These are phyloP conservation scores for Diplogelasinospora grovesii DNA, from an alignment of 495 filamentous ascomycete species.

Conservation along the genomic window DNA sequence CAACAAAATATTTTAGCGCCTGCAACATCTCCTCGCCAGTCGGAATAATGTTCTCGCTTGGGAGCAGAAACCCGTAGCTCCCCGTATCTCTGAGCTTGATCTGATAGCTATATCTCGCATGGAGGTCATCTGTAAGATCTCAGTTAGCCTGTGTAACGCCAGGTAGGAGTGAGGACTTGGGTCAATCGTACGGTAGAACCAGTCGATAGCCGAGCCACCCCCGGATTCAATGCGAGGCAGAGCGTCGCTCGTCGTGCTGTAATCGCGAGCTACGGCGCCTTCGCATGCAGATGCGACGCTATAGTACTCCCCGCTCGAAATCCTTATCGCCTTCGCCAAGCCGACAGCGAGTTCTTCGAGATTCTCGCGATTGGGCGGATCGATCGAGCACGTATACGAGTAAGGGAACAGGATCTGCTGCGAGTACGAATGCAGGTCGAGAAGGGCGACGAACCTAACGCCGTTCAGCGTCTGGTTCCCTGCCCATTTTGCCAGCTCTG, in stretches of 20 bases:
- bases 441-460: constrained; percentile 67
- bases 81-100: constrained; percentile 93
- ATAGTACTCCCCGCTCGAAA: constrained; percentile 68
- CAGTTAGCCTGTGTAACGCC: constrained; percentile 2
- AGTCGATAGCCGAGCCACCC: constrained; percentile 88
- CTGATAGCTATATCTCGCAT: constrained; percentile 82
- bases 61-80: constrained; percentile 87
- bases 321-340: constrained; percentile 81
- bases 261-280: constrained; percentile 51
- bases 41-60: constrained; percentile 79
- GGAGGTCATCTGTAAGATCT: constrained; percentile 50
- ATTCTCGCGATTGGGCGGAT: constrained; percentile 83
- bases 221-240: constrained; percentile 50
- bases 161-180: neutral
- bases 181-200: constrained; percentile 80
- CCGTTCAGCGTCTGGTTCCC: constrained; percentile 71
- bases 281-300: constrained; percentile 83
- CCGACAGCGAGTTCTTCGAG: constrained; percentile 84
- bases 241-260: constrained; percentile 27
- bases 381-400: constrained; percentile 68
- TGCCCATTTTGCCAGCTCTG: constrained; percentile 73
- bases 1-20: constrained; percentile 72
- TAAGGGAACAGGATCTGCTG: constrained; percentile 94
- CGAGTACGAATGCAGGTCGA: constrained; percentile 93
- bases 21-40: constrained; percentile 82